Percentiles rank a stretch among this genome's conserved stretches.
These are phyloP conservation scores for Venturia carpophila DNA, from an alignment of 2,329 filamentous ascomycete genomes.

Conservation along the genomic window DNA sequence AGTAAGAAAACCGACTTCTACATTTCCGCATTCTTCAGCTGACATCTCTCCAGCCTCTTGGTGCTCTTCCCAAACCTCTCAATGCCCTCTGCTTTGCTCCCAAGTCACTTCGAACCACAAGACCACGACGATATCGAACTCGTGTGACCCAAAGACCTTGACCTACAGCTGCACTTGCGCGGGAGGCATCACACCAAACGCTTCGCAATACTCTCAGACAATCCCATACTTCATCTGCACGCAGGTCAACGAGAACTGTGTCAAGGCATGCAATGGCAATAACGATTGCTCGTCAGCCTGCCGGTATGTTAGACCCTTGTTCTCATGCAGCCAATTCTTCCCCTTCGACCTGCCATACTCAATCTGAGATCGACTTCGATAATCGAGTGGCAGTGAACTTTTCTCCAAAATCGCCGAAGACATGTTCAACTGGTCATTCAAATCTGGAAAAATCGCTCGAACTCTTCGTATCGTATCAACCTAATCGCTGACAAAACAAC, in stretches of 20 bases:
- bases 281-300: slow-evolving; percentile 54
- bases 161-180: slow-evolving; percentile 67
- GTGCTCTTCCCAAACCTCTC: slow-evolving; percentile 55
- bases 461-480: too few species aligned
- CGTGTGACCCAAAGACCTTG: slow-evolving; percentile 56
- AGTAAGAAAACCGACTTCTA: not conserved
- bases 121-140: slow-evolving; percentile 50
- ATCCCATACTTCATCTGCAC: slow-evolving; percentile 71
- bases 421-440: not conserved
- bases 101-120: slow-evolving; percentile 43
- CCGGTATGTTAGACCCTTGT: slow-evolving; percentile 29
- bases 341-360: not conserved
- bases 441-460: not conserved
- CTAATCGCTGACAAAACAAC: slow-evolving; percentile 1
- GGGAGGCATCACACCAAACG: slow-evolving; percentile 58
- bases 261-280: slow-evolving; percentile 47
- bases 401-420: not conserved
- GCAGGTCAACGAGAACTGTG: slow-evolving; percentile 63
- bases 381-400: not conserved
- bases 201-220: slow-evolving; percentile 69
- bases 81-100: slow-evolving; percentile 66
- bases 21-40: not conserved
- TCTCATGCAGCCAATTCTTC: not conserved
- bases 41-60: slow-evolving; percentile 43
- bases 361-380: not conserved